Evolutionary conservation across 2,329 filamentous ascomycete genomes (phyloP), one percentile per base, ranked within the genome.

Genomic region (Gaeumannomyces sp.): DNA sequence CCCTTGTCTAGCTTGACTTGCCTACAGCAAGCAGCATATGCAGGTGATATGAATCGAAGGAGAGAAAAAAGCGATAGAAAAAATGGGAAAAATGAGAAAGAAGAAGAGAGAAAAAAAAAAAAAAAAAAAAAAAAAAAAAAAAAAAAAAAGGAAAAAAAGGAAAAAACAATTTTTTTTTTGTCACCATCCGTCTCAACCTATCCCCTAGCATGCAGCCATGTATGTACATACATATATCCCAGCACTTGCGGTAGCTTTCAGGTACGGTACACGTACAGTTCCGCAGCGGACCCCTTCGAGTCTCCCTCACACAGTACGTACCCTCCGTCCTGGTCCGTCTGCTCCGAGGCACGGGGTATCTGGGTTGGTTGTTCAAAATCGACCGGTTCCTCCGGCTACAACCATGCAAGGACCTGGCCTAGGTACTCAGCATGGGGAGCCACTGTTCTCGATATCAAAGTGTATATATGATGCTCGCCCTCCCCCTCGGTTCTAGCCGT

Each of bases 391-490:
- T n/a, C 53, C 53, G 53, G 53, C 53, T 57, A 27, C 19, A 57
- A 57, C 53, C 53, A 57, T 25, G 22, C 53, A 57, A 57, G 19
- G 53, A 57, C 53, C 7, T 25, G 53, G 53, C 22, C 22, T 57
- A 57, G 22, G 53, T 57, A 57, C 25, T n/a, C 53, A n/a, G 53
- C 22, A 57, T 27, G 53, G 53, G 53, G 25, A 14, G 33, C 33
- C 33, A 35, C 33, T 11, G 22, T n/a, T n/a, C 22, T 57, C 27
- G 25, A 28, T 19, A 59, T 25, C n/a, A 27, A 29, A 59, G 53
- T 19, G 45, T 59, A 64, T 64, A 64, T 50, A 60, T 60, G 33
- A 29, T 56, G 38, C 28, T 64, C 57, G 56, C 60, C 62, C 29
- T 59, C 62, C 27, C 53, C 33, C 62, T 59, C 53, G 53, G 7